Evolutionary conservation across 2,329 filamentous ascomycete genomes (phyloP), one percentile per base, ranked within the genome.

Genomic region (Talaromyces sp.): DNA sequence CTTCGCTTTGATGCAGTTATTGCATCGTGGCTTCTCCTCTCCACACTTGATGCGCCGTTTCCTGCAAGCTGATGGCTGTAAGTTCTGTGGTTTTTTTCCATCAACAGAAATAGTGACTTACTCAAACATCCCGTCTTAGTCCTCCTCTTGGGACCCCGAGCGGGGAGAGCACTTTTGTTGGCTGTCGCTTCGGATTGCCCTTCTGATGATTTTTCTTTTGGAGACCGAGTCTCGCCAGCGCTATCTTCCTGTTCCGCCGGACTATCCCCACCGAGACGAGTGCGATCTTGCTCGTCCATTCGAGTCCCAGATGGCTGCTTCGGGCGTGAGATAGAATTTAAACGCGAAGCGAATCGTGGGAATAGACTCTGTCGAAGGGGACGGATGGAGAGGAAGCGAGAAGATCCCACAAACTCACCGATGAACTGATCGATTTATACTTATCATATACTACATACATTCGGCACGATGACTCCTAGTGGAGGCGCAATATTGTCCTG

Each of bases 11-110:
- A 75, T 69, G 63, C 76, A 78, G 62, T 78, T 77, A 60, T 71
- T 74, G 67, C 76, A 78, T 45, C 71, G 72, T 13, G 76, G 76
- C 59, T 77, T 77, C 67, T 91, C 89, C 72, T 97, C 94, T 62
- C 94, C 94, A 73, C 94, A 99, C 75, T 97, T 99, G 75, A 99
- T 97, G 62, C 94, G 89, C 55, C 94, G 87, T 75, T 89, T 93
- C 63, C 94, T 88, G 75, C 94, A 99, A 59, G 94, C 89, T 92
- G 63, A 57, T 51, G 35, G 10, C 4, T 7, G 37, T 48, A 31
- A 50, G 40, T 59, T n/a, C 22, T 53, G 9, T 5, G 21, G 13
- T 8, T n/a, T 21, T 39, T 28, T 50, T 52, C 21, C n/a, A 35
- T n/a, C 35, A 17, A 28, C 11, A 17, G 21, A 17, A n/a, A 22